Base-by-base conservation (phyloP, 2,329 filamentous ascomycete genomes). In the Ophiocordyceps robertsii region DNA sequence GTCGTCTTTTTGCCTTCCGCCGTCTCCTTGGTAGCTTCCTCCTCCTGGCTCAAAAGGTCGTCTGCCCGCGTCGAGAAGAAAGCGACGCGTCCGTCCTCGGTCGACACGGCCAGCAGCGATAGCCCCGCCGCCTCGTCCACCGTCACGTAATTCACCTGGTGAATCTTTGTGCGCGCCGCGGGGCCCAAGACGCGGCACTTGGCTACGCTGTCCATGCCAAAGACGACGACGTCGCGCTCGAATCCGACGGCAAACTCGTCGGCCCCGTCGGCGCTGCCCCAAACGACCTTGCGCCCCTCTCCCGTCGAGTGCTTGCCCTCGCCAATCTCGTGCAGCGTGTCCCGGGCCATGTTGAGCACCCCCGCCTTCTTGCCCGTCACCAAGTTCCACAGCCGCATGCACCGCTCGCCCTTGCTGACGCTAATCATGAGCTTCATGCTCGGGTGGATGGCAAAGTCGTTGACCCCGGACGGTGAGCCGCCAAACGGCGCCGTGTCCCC, bases 361-460 rank as follows among this genome's bases (percentile, higher is more conserved):
- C 89, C 87, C 1, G 89, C 89, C 66, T 95, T 95, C 67, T 90
- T 94, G 14, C 89, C 92, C 3, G 90, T 96, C 50, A 96, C 88
- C 49, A 98, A 62, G 56, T 98, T 96, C 92, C 92, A 98, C 49
- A 96, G 63, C 49, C 92, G 72, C 84, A 98, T 93, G 56, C 82
- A 87, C 49, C 79, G 80, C 66, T 98, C 92, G 49, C 88, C 88
- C 54, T 82, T 86, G 51, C 86, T 83, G 9, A 96, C 88, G 52
- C 79, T 93, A 46, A 98, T 78, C 85, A 96, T 95, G 40, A 98
- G 69, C 66, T 95, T 96, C 75, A 94, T 86, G 60, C 85, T 93
- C 0, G 92, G 90, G 59, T 98, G 92, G 24, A 98, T 83, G 2
- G 90, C 87, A 60, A 98, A 94, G 59, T 89, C 85, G 59, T 95